phyloP scores from a whole-genome alignment of 352 stramenopile genomes.

The Globisporangium cylindrosporum region DNA sequence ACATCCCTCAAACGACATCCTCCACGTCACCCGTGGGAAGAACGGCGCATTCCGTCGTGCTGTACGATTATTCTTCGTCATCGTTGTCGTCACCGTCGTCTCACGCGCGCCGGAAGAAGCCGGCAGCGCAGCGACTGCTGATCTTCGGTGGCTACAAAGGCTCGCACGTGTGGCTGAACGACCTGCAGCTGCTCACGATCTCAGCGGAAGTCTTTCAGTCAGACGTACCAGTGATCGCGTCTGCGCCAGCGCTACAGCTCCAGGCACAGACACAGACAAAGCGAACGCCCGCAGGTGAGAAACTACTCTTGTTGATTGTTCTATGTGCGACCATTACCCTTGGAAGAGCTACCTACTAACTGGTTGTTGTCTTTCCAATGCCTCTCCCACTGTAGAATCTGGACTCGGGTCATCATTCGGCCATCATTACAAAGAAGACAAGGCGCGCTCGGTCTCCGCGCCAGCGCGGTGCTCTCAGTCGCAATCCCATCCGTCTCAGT shows the following conservation, averaged over 20 bases:
- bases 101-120: neutral
- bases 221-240: neutral
- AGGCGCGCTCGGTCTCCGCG: slow-evolving; percentile 14
- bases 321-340: neutral
- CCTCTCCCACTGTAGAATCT: neutral
- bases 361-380: no score
- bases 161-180: slow-evolving; percentile 55
- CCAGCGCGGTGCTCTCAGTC: slow-evolving; percentile 12
- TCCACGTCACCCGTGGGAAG: slow-evolving; percentile 25
- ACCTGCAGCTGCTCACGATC: slow-evolving; percentile 49
- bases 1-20: slow-evolving; percentile 5
- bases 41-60: slow-evolving; percentile 46
- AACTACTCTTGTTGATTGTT: neutral
- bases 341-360: no score
- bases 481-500: neutral
- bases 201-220: neutral
- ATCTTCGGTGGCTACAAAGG: slow-evolving; percentile 73
- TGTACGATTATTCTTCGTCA: slow-evolving; percentile 19
- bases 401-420: neutral
- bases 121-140: slow-evolving; percentile 33
- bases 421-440: slow-evolving; percentile 10
- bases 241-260: neutral
- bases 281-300: neutral
- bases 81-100: neutral
- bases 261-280: neutral